Conservation (phyloP, 202 grass and related monocot genomes). For the Musa balbisiana region DNA sequence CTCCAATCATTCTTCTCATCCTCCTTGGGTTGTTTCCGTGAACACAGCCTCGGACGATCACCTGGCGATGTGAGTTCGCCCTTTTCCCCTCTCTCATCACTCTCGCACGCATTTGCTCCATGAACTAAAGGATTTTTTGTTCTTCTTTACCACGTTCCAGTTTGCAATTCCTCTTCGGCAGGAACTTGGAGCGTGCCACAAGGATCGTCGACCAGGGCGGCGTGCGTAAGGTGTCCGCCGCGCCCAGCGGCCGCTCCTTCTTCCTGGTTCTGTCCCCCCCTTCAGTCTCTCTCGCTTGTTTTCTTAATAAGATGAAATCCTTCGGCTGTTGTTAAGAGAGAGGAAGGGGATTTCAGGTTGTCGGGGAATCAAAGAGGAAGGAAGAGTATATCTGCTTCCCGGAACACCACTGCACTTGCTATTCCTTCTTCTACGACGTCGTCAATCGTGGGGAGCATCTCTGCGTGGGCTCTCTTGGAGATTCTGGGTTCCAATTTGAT, state of each 20-base stretch:
- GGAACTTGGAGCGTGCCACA: constrained; percentile 81
- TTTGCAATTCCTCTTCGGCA: constrained; percentile 72
- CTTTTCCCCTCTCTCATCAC: not conserved
- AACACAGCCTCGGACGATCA: constrained; percentile 58
- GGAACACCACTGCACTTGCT: constrained; percentile 85
- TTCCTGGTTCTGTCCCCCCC: constrained; percentile 47
- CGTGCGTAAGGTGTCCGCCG: constrained; percentile 54
- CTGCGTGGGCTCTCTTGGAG: constrained; percentile 37
- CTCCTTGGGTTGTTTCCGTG: not conserved
- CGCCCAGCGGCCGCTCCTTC: constrained; percentile 65
- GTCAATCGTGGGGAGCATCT: constrained; percentile 80
- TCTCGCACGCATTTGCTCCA: not conserved
- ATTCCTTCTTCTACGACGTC: constrained; percentile 94
- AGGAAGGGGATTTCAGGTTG: constrained; percentile 36
- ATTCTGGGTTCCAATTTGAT: not conserved
- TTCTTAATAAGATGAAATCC: not conserved
- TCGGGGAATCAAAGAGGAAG: constrained; percentile 84
- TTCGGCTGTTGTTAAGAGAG: not conserved
- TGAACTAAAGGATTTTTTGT: not conserved
- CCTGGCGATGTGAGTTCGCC: constrained; percentile 45
- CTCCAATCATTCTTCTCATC: not conserved
- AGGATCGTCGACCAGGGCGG: constrained; percentile 82
- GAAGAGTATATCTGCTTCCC: constrained; percentile 92
- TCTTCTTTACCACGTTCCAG: constrained; percentile 25
- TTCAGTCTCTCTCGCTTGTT: not conserved